These are phyloP conservation scores for Acer yangbiense DNA, from an alignment of 345 rosid species.

Conservation along the genomic window DNA sequence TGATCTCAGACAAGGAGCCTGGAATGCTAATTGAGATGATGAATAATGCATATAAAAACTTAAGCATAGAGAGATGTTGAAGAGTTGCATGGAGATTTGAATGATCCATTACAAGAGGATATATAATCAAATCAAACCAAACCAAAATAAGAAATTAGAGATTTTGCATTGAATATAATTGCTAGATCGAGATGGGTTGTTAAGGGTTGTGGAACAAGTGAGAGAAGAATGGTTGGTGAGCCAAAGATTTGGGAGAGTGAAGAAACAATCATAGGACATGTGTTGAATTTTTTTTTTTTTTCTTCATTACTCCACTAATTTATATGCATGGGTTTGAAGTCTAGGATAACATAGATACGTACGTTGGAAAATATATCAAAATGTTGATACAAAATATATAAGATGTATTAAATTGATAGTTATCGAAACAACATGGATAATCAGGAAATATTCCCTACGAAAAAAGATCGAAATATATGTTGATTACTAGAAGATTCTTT, in stretches of 20 bases:
- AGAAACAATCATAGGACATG: slow-evolving; percentile 17
- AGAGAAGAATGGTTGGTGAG: slow-evolving; percentile 29
- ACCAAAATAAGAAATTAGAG: background rate
- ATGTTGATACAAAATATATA: too few relatives aligned
- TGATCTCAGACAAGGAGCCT: slow-evolving; percentile 40
- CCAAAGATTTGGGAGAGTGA: slow-evolving; percentile 29
- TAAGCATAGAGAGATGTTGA: background rate
- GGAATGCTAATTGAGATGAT: slow-evolving; percentile 32
- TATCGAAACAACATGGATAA: too few relatives aligned
- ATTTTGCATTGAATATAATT: slow-evolving; percentile 11
- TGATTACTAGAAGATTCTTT: too few relatives aligned
- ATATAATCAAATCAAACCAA: background rate
- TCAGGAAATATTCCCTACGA: too few relatives aligned
- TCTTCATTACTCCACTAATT: too few relatives aligned
- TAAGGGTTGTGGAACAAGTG: slow-evolving; percentile 22
- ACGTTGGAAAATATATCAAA: background rate
- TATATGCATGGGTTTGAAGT: too few relatives aligned
- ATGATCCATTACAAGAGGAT: background rate
- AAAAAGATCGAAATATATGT: too few relatives aligned
- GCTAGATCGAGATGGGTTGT: slow-evolving; percentile 16
- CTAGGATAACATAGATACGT: background rate
- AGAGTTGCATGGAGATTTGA: background rate
- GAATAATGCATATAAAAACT: slow-evolving; percentile 4
- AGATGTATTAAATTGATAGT: too few relatives aligned
- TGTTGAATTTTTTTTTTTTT: slow-evolving; percentile 9